phyloP scores from a whole-genome alignment of 306 rosid genomes.

The Vigna hirtella region DNA sequence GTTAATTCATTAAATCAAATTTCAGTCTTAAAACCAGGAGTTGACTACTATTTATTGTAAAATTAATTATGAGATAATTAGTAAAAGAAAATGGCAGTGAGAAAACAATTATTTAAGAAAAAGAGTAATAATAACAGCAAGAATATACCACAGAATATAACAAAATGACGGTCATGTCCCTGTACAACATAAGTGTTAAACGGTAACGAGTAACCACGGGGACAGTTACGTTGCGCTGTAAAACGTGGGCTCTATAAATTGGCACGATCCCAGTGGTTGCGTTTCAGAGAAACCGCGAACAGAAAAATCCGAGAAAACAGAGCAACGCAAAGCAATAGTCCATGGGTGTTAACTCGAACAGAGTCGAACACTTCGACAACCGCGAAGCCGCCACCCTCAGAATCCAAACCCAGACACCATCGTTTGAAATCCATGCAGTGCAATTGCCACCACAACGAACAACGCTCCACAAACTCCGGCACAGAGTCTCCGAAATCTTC shows the following conservation, averaged over 20 bases:
- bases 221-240: background rate
- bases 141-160: background rate
- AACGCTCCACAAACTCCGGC: slow-evolving; percentile 65
- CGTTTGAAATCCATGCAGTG: slow-evolving; percentile 65
- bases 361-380: slow-evolving; percentile 71
- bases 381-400: slow-evolving; percentile 47
- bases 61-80: no score
- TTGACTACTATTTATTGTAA: no score
- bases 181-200: background rate
- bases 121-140: background rate
- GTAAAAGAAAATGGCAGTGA: no score
- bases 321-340: background rate
- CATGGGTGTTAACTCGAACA: slow-evolving; percentile 73
- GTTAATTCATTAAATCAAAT: no score
- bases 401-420: slow-evolving; percentile 48
- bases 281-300: background rate
- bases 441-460: slow-evolving; percentile 66
- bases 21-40: no score
- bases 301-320: background rate
- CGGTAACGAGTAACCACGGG: background rate
- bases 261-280: background rate
- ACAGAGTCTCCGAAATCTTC: slow-evolving; percentile 74
- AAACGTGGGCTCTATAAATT: background rate
- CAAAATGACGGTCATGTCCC: background rate
- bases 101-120: background rate